These are phyloP conservation scores for Tephrocybe sp. DNA, from an alignment of 768 basidiomycete species.

Conservation along the genomic window DNA sequence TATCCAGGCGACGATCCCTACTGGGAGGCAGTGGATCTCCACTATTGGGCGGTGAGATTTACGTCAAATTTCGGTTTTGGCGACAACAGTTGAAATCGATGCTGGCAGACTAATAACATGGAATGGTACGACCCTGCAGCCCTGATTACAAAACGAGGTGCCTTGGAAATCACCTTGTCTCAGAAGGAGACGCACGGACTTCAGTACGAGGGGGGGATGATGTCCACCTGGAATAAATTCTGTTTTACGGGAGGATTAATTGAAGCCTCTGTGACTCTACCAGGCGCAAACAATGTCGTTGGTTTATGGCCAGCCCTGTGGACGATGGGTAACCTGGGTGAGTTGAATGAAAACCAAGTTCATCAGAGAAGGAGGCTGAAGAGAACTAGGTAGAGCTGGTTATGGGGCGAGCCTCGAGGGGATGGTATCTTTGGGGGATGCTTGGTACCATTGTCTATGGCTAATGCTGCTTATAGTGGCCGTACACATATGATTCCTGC, in stretches of 20 bases:
- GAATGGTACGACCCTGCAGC: conserved; percentile 91
- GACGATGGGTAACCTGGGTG: conserved; percentile 78
- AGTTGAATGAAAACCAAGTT: conserved; percentile 3
- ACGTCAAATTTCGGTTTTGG: not conserved
- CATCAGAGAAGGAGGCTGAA: not conserved
- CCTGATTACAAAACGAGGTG: conserved; percentile 69
- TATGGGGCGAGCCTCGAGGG: conserved; percentile 88
- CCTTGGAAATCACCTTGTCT: conserved; percentile 71
- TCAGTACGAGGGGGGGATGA: conserved; percentile 69
- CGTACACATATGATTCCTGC: conserved; percentile 80
- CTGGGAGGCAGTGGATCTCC: conserved; percentile 81
- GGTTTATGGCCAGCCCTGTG: conserved; percentile 82
- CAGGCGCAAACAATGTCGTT: conserved; percentile 60
- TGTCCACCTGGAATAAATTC: conserved; percentile 84
- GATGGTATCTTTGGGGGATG: conserved; percentile 38
- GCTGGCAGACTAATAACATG: conserved; percentile 58
- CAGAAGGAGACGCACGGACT: conserved; percentile 67
- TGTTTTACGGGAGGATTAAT: conserved; percentile 90
- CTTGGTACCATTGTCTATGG: not conserved
- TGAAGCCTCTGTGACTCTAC: conserved; percentile 64
- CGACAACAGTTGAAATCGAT: not conserved
- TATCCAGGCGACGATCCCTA: conserved; percentile 89
- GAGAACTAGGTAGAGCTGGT: conserved; percentile 65
- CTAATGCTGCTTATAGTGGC: conserved; percentile 50
- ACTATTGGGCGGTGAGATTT: conserved; percentile 66